Percentiles rank a stretch among this genome's conserved stretches.
phyloP scores from a whole-genome alignment of 208 protist species.

The Leishmania gerbilli region DNA sequence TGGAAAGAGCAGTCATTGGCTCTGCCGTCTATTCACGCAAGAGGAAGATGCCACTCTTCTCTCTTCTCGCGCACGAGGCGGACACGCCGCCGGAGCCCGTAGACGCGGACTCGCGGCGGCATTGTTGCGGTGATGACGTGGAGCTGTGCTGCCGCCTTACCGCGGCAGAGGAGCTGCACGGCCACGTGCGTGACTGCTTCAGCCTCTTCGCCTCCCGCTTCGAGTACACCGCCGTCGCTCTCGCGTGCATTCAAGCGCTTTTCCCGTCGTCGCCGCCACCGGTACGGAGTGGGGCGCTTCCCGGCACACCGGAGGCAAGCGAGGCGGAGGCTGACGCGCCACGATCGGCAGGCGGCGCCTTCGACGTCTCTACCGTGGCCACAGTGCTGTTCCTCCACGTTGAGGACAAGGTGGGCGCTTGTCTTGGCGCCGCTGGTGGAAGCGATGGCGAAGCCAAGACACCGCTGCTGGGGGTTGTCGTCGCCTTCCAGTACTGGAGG shows the following conservation, averaged over 20 bases:
- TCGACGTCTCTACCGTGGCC: constrained; percentile 11
- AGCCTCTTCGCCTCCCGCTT: constrained; percentile 43
- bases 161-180: constrained; percentile 44
- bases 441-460: neutral
- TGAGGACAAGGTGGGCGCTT: neutral
- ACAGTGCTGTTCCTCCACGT: constrained; percentile 15
- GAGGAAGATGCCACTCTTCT: neutral
- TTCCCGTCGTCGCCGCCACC: neutral
- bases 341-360: too few relatives aligned
- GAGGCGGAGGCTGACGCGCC: neutral
- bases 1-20: neutral
- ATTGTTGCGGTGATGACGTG: neutral
- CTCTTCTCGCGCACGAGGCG: neutral
- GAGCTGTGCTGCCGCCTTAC: constrained; percentile 9
- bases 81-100: neutral
- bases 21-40: neutral
- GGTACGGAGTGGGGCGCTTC: neutral
- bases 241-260: neutral
- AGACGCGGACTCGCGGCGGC: neutral
- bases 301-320: neutral
- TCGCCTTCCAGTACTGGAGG: constrained; percentile 21
- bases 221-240: neutral
- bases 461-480: constrained; percentile 12
- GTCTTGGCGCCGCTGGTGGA: neutral
- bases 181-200: constrained; percentile 46